phyloP scores from a whole-genome alignment of 305 asterid genomes.

The Fraxinus latifolia region DNA sequence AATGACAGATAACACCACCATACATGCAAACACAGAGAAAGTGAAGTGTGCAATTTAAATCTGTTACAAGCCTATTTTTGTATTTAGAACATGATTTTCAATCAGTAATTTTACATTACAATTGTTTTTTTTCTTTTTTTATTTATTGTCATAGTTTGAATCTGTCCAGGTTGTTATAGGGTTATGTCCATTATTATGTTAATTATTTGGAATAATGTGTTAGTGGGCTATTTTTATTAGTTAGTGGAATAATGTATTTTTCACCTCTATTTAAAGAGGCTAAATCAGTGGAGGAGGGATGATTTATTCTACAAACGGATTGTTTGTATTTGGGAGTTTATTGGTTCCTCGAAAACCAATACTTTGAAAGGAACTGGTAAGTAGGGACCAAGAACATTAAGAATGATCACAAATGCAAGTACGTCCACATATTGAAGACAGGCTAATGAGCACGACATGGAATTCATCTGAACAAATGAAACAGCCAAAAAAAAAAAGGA shows the following conservation, averaged over 20 bases:
- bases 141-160: background rate
- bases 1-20: background rate
- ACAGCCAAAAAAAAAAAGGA: background rate
- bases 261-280: background rate
- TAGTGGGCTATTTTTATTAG: background rate
- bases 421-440: background rate
- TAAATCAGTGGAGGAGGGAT: background rate
- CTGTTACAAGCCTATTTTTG: background rate
- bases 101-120: background rate
- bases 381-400: background rate
- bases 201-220: background rate
- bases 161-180: background rate
- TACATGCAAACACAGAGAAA: background rate
- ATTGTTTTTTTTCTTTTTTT: background rate
- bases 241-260: background rate
- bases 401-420: background rate
- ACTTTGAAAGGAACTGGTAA: background rate
- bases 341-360: background rate
- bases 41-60: background rate
- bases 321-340: background rate
- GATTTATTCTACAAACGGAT: background rate
- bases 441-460: background rate
- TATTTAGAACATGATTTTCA: background rate
- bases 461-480: background rate
- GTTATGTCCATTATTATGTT: background rate